A percentile compares a stretch with the other conserved stretches of the same genome.
phyloP scores from a whole-genome alignment of 345 rosid genomes.

The Limnanthes douglasii region DNA sequence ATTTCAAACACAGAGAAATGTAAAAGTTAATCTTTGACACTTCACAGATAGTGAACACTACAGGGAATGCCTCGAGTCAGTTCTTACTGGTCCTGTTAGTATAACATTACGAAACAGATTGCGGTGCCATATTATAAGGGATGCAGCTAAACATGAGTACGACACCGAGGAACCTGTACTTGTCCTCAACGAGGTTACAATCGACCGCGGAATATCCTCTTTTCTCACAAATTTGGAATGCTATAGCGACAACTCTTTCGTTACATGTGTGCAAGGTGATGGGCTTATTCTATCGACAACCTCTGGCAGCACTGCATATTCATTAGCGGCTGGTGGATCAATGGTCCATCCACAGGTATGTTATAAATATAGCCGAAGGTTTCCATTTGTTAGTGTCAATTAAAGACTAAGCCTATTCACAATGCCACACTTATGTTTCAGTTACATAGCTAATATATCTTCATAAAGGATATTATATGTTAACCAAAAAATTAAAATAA shows the following conservation, averaged over 20 bases:
- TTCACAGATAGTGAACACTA: constrained; percentile 71
- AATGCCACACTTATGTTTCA: too few species aligned
- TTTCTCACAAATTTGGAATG: constrained; percentile 96
- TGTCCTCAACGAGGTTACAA: constrained; percentile 95
- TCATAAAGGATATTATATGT: too few species aligned
- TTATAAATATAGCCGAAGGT: background rate
- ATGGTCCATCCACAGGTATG: constrained; percentile 99
- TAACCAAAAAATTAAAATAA: too few species aligned
- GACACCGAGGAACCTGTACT: constrained; percentile 70
- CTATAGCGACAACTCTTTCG: constrained; percentile 84
- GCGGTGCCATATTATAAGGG: constrained; percentile 74
- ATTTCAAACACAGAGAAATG: too few species aligned
- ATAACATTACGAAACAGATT: constrained; percentile 84
- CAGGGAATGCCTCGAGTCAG: constrained; percentile 62
- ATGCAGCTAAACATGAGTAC: constrained; percentile 53
- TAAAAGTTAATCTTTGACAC: constrained; percentile 30
- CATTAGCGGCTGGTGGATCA: constrained; percentile 98
- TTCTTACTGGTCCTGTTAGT: constrained; percentile 80
- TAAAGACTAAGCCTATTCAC: too few species aligned
- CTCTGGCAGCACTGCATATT: constrained; percentile 98
- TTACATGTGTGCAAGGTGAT: constrained; percentile 98
- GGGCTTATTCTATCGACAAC: constrained; percentile 92
- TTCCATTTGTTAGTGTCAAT: background rate
- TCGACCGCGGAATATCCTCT: constrained; percentile 93
- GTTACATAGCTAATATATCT: too few species aligned